Conservation (phyloP, 2,329 filamentous ascomycete species). For the Colletotrichum phormii region DNA sequence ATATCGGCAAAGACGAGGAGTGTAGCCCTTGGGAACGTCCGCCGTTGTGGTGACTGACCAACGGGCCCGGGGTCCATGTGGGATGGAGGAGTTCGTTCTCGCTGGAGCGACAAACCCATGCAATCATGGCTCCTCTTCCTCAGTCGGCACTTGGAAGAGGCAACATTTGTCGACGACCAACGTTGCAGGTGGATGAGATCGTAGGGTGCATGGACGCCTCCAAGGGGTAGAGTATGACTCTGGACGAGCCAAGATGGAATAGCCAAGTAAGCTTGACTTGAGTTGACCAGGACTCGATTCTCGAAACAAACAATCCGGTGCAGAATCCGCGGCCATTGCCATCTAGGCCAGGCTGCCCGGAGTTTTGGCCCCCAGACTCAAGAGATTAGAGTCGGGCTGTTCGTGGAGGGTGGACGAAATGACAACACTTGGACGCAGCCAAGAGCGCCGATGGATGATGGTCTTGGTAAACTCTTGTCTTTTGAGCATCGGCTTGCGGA, state of each 20-base stretch:
- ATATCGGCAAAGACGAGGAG: background rate
- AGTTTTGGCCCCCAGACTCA: constrained; percentile 1
- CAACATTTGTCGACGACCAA: constrained; percentile 27
- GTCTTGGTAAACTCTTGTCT: constrained; percentile 30
- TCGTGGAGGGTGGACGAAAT: background rate
- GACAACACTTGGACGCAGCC: constrained; percentile 18
- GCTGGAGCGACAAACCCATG: background rate
- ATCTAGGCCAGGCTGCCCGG: background rate
- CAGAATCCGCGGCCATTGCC: background rate
- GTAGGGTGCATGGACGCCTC: constrained; percentile 5
- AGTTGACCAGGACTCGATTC: constrained; percentile 1
- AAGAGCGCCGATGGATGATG: constrained; percentile 23
- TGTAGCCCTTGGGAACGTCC: constrained; percentile 4
- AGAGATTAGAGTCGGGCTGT: background rate
- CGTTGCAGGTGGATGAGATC: constrained; percentile 19
- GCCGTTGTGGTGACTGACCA: background rate
- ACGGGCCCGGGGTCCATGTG: background rate
- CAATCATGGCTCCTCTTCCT: background rate
- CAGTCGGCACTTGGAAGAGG: constrained; percentile 14
- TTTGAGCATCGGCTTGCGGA: background rate
- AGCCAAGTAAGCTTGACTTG: constrained; percentile 26
- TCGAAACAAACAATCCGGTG: constrained; percentile 16
- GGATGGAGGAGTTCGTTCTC: constrained; percentile 1
- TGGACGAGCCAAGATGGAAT: background rate
- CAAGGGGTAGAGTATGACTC: background rate